phyloP scores from a whole-genome alignment of 176 grass and related monocot genomes.

The Bothriochloa decipiens region DNA sequence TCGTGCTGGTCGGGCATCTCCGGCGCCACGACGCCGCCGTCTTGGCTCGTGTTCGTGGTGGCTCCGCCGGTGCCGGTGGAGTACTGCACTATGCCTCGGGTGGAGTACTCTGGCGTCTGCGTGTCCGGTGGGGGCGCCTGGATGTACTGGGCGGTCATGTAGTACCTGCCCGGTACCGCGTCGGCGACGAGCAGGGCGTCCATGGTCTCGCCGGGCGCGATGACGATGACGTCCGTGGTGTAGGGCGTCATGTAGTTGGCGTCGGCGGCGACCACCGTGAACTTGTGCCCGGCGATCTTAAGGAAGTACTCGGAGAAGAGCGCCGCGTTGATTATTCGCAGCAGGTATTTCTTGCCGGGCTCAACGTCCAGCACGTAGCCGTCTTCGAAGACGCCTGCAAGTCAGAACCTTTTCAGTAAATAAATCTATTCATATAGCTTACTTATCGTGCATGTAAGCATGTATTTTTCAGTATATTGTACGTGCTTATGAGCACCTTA shows the following conservation, averaged over 20 bases:
- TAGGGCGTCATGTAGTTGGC: constrained; percentile 37
- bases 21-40: neutral
- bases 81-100: neutral
- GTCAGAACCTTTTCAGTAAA: neutral
- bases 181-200: constrained; percentile 35
- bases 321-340: neutral
- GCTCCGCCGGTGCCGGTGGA: neutral
- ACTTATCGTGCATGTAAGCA: too few relatives aligned
- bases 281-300: constrained; percentile 25
- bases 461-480: too few relatives aligned
- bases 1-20: neutral
- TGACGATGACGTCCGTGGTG: constrained; percentile 9
- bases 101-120: neutral
- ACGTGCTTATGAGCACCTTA: too few relatives aligned
- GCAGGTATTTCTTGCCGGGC: constrained; percentile 11
- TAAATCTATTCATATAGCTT: too few relatives aligned
- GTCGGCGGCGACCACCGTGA: constrained; percentile 33
- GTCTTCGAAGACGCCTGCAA: neutral
- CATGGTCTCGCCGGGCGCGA: constrained; percentile 33
- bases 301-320: constrained; percentile 38
- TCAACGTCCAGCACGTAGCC: constrained; percentile 25
- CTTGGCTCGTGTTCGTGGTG: neutral
- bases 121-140: neutral
- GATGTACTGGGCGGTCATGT: constrained; percentile 6
- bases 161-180: neutral